phyloP scores from a whole-genome alignment of 2,329 filamentous ascomycete genomes.

The Epichloe glyceriae region DNA sequence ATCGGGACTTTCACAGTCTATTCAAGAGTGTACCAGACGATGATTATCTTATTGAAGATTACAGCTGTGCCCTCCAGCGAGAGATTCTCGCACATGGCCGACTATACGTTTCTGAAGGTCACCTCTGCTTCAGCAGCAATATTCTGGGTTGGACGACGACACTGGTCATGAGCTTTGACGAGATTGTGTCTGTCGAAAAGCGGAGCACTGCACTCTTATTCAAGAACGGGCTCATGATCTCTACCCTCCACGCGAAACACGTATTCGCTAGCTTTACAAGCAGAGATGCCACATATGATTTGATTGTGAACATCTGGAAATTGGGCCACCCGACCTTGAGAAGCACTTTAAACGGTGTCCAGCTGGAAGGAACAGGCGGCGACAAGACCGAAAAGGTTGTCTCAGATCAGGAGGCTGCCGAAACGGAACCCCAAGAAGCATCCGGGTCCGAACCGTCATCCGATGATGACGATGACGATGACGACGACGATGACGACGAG shows the following conservation, averaged over 20 bases:
- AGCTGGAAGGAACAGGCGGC: conserved; percentile 66
- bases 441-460: conserved; percentile 48
- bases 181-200: conserved; percentile 94
- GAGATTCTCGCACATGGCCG: conserved; percentile 91
- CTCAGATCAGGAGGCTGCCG: conserved; percentile 23
- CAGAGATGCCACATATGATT: conserved; percentile 88
- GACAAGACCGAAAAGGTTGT: conserved; percentile 85
- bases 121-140: conserved; percentile 97
- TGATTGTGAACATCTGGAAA: conserved; percentile 98
- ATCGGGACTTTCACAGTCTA: conserved; percentile 83
- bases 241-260: conserved; percentile 88
- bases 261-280: conserved; percentile 92
- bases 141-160: conserved; percentile 98
- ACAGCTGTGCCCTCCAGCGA: conserved; percentile 88
- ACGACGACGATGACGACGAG: conserved; percentile 50
- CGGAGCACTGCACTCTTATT: conserved; percentile 91
- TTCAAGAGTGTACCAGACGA: conserved; percentile 97
- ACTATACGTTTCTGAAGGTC: conserved; percentile 91
- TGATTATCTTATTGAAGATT: conserved; percentile 96
- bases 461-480: conserved; percentile 52
- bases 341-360: conserved; percentile 81
- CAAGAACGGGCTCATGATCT: conserved; percentile 94
- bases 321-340: conserved; percentile 85
- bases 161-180: conserved; percentile 94
- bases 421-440: conserved; percentile 33